Evolutionary conservation across 345 rosid species (phyloP).

Genomic region (Lumnitzera littorea): DNA sequence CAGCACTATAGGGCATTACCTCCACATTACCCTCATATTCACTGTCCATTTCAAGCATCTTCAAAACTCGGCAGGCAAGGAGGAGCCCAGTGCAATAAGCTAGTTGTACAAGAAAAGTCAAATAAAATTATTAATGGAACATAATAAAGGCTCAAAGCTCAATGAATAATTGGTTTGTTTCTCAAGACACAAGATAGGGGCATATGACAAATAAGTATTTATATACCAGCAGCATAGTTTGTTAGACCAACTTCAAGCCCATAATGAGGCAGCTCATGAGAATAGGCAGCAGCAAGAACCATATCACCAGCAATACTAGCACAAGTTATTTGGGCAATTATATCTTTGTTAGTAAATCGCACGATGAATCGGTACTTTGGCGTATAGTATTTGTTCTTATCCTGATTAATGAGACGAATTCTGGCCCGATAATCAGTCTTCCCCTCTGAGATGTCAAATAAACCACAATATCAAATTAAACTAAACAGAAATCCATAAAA

Average conservation of each 20-base stretch:
- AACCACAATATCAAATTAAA: background rate
- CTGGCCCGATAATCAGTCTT: constrained; percentile 88
- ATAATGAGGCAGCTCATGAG: constrained; percentile 57
- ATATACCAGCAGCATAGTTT: constrained; percentile 63
- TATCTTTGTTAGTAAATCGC: constrained; percentile 67
- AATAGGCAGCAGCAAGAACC: constrained; percentile 53
- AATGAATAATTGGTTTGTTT: no score
- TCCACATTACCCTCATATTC: constrained; percentile 64
- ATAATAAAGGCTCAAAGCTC: background rate
- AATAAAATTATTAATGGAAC: no score
- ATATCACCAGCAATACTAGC: constrained; percentile 50
- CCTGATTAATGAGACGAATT: constrained; percentile 71
- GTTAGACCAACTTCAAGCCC: constrained; percentile 65
- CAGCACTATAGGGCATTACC: constrained; percentile 18
- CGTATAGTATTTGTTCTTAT: constrained; percentile 78
- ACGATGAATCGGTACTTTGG: constrained; percentile 79
- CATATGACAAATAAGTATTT: constrained; percentile 9
- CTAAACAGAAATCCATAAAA: background rate
- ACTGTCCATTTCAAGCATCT: constrained; percentile 57
- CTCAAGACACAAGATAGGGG: background rate
- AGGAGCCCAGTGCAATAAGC: constrained; percentile 78
- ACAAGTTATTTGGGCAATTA: constrained; percentile 45
- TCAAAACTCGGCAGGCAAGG: constrained; percentile 62
- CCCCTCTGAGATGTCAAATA: constrained; percentile 38
- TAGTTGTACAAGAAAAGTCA: constrained; percentile 8